phyloP scores from a whole-genome alignment of 768 basidiomycete species.

The Kwoniella bestiolae region DNA sequence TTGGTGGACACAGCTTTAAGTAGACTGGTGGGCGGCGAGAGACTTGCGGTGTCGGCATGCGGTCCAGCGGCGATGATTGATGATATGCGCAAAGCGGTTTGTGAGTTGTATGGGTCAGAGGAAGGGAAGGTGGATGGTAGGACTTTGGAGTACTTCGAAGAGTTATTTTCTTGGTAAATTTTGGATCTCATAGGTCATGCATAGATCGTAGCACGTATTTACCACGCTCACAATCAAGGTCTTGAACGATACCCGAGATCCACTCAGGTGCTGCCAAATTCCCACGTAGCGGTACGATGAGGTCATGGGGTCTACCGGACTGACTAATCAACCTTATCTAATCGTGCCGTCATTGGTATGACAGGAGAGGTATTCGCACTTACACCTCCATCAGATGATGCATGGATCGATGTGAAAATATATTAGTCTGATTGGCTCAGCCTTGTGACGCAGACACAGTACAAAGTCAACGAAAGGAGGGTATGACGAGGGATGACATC shows the following conservation, averaged over 20 bases:
- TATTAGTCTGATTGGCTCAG: background rate
- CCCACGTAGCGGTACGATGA: background rate
- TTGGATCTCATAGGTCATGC: background rate
- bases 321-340: background rate
- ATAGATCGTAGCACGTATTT: too few species aligned
- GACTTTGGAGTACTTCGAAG: constrained; percentile 35
- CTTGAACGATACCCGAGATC: too few species aligned
- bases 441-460: background rate
- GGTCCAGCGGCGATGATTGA: constrained; percentile 38
- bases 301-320: background rate
- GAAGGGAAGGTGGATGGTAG: constrained; percentile 18
- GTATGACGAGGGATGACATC: background rate
- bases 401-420: background rate
- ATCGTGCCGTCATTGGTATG: background rate
- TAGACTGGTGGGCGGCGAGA: constrained; percentile 16
- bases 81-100: constrained; percentile 28
- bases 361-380: too few species aligned
- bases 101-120: constrained; percentile 22
- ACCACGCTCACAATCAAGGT: too few species aligned
- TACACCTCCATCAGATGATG: too few species aligned
- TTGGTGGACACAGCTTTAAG: constrained; percentile 1
- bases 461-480: background rate
- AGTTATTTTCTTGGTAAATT: constrained; percentile 36
- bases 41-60: constrained; percentile 33
- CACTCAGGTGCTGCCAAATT: too few species aligned